Evolutionary conservation across 148 eudicot genomes (phyloP).

Genomic region (Camellia sinensis): DNA sequence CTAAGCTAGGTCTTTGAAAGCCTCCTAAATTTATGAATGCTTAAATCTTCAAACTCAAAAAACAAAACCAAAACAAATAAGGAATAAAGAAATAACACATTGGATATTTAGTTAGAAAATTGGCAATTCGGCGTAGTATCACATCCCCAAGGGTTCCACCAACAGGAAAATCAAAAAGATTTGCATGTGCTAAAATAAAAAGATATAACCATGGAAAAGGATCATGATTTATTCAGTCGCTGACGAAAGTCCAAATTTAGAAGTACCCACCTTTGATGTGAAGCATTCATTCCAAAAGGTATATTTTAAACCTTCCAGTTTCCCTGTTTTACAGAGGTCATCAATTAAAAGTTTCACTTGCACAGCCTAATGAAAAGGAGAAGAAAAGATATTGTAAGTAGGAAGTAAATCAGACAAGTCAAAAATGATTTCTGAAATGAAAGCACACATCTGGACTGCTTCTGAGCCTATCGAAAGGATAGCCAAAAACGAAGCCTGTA

Average conservation of each 20-base stretch:
- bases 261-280: constrained; percentile 71
- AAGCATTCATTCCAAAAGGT: constrained; percentile 85
- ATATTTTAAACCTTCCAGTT: constrained; percentile 67
- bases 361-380: constrained; percentile 40
- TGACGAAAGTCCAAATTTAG: not conserved
- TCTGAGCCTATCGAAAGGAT: constrained; percentile 49
- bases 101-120: not conserved
- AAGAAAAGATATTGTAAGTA: not conserved
- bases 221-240: not conserved
- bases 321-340: constrained; percentile 66
- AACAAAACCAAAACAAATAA: not conserved
- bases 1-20: not conserved
- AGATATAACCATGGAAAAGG: not conserved
- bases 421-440: constrained; percentile 3
- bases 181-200: not conserved
- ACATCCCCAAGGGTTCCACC: not conserved
- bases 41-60: not conserved
- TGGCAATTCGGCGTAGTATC: not conserved
- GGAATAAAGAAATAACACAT: not conserved
- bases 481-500: constrained; percentile 67
- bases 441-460: constrained; percentile 47
- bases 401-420: not conserved
- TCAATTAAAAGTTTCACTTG: constrained; percentile 71
- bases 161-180: not conserved
- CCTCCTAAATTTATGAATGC: constrained; percentile 3